Evolutionary conservation across 2,329 filamentous ascomycete genomes (phyloP).

Genomic region (Cercospora zeina): DNA sequence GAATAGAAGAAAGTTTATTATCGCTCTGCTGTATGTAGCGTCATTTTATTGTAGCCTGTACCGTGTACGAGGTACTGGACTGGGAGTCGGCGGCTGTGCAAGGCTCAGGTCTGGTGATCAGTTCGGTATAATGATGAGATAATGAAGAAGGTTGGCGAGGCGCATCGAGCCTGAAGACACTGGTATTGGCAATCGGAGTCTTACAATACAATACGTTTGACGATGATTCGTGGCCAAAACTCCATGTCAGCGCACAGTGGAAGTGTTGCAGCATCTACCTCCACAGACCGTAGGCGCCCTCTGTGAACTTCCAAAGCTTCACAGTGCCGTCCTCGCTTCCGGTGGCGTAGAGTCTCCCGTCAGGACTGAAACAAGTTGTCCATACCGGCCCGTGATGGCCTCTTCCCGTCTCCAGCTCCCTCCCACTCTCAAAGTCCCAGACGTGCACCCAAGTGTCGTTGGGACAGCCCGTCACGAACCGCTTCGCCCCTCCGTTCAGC

Average conservation of each 20-base stretch:
- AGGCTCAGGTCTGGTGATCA: not conserved
- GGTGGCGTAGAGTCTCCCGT: conserved; percentile 93
- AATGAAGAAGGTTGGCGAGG: too few relatives aligned
- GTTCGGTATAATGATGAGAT: too few relatives aligned
- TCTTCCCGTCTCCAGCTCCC: conserved; percentile 88
- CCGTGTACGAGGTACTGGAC: not conserved
- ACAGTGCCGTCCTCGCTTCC: conserved; percentile 97
- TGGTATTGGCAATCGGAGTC: too few relatives aligned
- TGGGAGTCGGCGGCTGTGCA: not conserved
- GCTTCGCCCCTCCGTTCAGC: conserved; percentile 75
- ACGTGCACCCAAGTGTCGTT: conserved; percentile 96
- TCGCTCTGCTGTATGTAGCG: conserved; percentile 1
- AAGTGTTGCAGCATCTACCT: conserved; percentile 42
- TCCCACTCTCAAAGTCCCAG: conserved; percentile 81
- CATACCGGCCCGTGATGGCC: conserved; percentile 97
- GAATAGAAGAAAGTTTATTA: not conserved
- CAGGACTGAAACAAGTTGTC: conserved; percentile 91
- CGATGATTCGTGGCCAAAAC: not conserved
- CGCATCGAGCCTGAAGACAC: too few relatives aligned
- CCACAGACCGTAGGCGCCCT: conserved; percentile 66
- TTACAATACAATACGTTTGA: not conserved
- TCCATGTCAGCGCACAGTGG: not conserved
- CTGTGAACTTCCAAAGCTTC: conserved; percentile 77
- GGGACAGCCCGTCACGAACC: conserved; percentile 85
- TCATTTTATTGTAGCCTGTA: too few relatives aligned